Conservation (phyloP, 768 basidiomycete species). For the Daedaleopsis nitida region DNA sequence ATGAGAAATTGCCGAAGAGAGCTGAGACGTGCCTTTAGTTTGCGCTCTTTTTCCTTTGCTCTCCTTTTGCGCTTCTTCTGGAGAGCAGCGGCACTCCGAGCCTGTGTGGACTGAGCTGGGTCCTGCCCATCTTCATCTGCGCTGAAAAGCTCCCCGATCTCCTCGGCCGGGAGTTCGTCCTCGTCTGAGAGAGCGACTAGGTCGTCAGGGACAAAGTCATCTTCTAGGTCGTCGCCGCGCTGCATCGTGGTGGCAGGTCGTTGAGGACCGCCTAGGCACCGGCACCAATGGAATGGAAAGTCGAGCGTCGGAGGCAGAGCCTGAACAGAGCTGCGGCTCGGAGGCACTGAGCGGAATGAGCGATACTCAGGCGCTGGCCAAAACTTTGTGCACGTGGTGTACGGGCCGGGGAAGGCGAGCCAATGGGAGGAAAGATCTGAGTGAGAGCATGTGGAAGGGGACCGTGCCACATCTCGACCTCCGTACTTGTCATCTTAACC, state of each 20-base stretch:
- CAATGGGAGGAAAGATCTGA: no score
- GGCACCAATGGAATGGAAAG: conserved; percentile 8
- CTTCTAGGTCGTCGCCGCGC: conserved; percentile 79
- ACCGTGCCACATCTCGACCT: background rate
- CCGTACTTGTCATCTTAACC: background rate
- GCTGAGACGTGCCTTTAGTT: conserved; percentile 53
- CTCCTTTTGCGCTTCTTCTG: conserved; percentile 73
- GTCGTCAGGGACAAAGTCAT: conserved; percentile 77
- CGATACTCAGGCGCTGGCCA: background rate
- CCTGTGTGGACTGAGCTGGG: conserved; percentile 25
- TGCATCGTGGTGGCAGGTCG: conserved; percentile 31
- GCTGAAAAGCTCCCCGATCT: conserved; percentile 44
- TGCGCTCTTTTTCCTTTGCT: conserved; percentile 74
- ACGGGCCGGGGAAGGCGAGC: background rate
- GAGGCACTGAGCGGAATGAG: background rate
- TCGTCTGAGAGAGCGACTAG: conserved; percentile 64
- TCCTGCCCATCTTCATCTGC: conserved; percentile 42
- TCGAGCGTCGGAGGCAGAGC: background rate
- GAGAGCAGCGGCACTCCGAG: conserved; percentile 21
- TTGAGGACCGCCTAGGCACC: background rate
- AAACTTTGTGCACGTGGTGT: background rate
- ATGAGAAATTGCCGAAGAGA: background rate
- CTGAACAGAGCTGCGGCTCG: no score
- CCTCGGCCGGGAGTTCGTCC: conserved; percentile 45
- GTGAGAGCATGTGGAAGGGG: no score